Percentiles rank a stretch among this genome's conserved stretches.
phyloP scores from a whole-genome alignment of 768 basidiomycete species.

The Agrocybe praecox region DNA sequence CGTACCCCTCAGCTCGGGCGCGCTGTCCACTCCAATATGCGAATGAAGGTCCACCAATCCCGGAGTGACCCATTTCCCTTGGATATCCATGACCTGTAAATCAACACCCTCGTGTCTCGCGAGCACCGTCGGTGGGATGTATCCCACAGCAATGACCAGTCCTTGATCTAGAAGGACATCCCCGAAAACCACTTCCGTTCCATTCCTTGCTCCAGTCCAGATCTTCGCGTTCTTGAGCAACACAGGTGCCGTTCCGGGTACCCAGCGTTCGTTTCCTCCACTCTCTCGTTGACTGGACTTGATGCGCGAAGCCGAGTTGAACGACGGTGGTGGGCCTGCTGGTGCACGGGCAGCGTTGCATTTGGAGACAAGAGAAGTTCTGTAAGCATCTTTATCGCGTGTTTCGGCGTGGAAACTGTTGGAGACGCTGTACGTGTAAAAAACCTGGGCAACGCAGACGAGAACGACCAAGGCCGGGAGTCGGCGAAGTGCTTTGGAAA shows the following conservation, averaged over 20 bases:
- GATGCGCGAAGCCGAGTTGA: slow-evolving; percentile 12
- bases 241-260: slow-evolving; percentile 50
- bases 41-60: slow-evolving; percentile 52
- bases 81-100: slow-evolving; percentile 49
- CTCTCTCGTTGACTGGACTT: background rate
- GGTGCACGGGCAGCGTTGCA: slow-evolving; percentile 21
- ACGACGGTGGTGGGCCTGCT: slow-evolving; percentile 26
- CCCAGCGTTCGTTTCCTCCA: slow-evolving; percentile 54
- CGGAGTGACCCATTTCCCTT: slow-evolving; percentile 62
- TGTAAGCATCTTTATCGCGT: background rate
- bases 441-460: background rate
- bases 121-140: slow-evolving; percentile 26
- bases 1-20: slow-evolving; percentile 32
- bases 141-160: slow-evolving; percentile 58
- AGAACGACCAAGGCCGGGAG: too few species aligned
- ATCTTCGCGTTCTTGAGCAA: slow-evolving; percentile 72
- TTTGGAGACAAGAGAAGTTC: slow-evolving; percentile 9
- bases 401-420: background rate
- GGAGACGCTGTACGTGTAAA: background rate
- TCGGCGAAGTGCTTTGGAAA: too few species aligned
- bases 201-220: slow-evolving; percentile 72
- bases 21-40: slow-evolving; percentile 37
- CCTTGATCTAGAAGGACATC: slow-evolving; percentile 68
- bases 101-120: slow-evolving; percentile 8
- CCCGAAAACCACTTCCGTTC: slow-evolving; percentile 57